Percentiles rank a stretch among this genome's conserved stretches.
phyloP scores from a whole-genome alignment of 352 stramenopile genomes.

The Pythium plurisporium region DNA sequence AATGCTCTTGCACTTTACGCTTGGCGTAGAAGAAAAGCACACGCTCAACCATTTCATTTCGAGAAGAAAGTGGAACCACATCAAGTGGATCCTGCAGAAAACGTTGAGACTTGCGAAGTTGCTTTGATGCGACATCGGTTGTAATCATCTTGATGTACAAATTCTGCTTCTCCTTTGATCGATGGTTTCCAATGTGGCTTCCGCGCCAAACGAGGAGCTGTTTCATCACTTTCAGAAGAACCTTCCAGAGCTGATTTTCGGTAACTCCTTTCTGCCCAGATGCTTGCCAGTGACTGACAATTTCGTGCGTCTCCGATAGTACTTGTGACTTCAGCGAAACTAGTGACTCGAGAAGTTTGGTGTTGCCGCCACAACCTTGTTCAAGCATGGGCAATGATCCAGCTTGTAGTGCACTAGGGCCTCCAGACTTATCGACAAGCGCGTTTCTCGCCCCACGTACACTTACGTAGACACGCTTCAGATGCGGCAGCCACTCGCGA shows the following conservation, averaged over 20 bases:
- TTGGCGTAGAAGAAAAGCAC: slow-evolving; percentile 58
- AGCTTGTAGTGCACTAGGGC: slow-evolving; percentile 27
- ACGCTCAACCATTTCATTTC: slow-evolving; percentile 68
- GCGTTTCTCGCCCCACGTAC: slow-evolving; percentile 48
- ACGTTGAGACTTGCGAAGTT: slow-evolving; percentile 28
- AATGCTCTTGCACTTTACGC: slow-evolving; percentile 60
- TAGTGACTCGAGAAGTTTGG: slow-evolving; percentile 29
- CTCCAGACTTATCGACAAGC: slow-evolving; percentile 36
- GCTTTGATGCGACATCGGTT: slow-evolving; percentile 45
- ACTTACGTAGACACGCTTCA: slow-evolving; percentile 42
- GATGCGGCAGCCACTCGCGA: slow-evolving; percentile 38
- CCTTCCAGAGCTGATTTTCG: slow-evolving; percentile 53
- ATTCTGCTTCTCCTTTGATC: slow-evolving; percentile 45
- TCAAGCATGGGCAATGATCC: slow-evolving; percentile 39
- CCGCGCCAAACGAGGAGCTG: slow-evolving; percentile 56
- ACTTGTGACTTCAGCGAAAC: slow-evolving; percentile 38
- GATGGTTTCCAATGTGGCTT: slow-evolving; percentile 36
- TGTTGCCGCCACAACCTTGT: slow-evolving; percentile 26
- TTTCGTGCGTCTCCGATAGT: slow-evolving; percentile 34
- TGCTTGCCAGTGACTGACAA: slow-evolving; percentile 50
- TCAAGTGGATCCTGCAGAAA: slow-evolving; percentile 18
- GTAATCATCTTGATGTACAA: slow-evolving; percentile 46
- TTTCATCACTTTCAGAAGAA: slow-evolving; percentile 40
- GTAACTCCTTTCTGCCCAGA: slow-evolving; percentile 37
- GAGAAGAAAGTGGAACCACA: slow-evolving; percentile 36